A percentile compares a stretch with the other conserved stretches of the same genome.
Conservation (phyloP, 2,329 filamentous ascomycete genomes). For the Aureobasidium subglaciale region DNA sequence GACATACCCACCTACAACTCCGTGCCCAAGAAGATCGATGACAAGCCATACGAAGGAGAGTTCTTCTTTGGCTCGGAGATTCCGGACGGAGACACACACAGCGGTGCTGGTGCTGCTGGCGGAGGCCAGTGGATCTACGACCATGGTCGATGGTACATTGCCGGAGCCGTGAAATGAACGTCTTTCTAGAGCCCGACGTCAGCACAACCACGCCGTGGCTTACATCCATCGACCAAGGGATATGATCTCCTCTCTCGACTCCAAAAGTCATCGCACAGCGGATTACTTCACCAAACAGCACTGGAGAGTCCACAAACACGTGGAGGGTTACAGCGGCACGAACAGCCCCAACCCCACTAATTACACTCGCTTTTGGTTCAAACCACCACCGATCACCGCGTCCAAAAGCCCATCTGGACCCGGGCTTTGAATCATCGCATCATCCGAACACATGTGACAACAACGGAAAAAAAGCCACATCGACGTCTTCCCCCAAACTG, state of each 20-base stretch:
- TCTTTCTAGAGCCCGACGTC: not conserved
- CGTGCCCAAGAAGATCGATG: conserved; percentile 7
- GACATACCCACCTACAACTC: conserved; percentile 14
- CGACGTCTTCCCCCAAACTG: too few relatives aligned
- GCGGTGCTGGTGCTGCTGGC: not conserved
- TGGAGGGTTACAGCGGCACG: not conserved
- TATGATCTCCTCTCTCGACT: not conserved
- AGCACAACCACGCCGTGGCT: not conserved
- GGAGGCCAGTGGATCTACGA: conserved; percentile 2
- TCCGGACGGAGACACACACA: not conserved
- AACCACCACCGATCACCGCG: not conserved
- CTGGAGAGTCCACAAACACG: not conserved
- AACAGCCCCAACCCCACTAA: not conserved
- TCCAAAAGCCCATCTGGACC: not conserved
- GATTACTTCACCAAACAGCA: not conserved
- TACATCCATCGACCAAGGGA: not conserved
- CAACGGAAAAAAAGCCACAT: too few relatives aligned
- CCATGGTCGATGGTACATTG: conserved; percentile 6
- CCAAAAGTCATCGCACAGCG: not conserved
- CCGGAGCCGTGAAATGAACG: not conserved
- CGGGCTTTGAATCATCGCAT: too few relatives aligned
- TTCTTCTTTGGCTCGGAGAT: not conserved
- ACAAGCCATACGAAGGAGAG: not conserved
- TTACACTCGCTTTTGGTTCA: not conserved
- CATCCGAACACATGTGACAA: too few relatives aligned